phyloP scores from a whole-genome alignment of 75 land plant genomes.

The Cunninghamia lanceolata region DNA sequence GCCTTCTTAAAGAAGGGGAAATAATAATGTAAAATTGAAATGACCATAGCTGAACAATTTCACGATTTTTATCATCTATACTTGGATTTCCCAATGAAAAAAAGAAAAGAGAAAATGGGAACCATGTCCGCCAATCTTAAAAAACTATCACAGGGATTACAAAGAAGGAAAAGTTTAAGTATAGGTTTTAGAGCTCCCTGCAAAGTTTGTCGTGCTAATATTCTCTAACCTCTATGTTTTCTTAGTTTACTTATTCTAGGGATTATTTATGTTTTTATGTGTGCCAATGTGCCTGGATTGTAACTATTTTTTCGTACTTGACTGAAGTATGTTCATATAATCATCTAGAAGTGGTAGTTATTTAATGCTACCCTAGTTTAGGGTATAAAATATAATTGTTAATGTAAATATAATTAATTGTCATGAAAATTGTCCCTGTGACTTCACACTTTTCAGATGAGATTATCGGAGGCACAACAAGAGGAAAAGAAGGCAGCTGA shows the following conservation, averaged over 20 bases:
- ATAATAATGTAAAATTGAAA: background rate
- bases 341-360: background rate
- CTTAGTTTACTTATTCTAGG: background rate
- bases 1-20: no score
- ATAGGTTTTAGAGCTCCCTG: background rate
- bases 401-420: background rate
- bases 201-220: background rate
- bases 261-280: background rate
- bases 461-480: conserved; percentile 31
- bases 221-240: background rate
- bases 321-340: background rate
- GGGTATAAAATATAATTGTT: background rate
- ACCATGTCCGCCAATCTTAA: background rate
- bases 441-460: conserved; percentile 13
- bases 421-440: background rate
- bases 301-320: background rate
- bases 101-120: background rate
- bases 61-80: background rate
- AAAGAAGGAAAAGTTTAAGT: background rate
- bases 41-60: background rate
- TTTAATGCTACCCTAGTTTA: background rate
- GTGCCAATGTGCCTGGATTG: background rate
- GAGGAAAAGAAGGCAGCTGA: conserved; percentile 48
- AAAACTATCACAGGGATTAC: background rate
- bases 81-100: background rate